A percentile compares a stretch with the other conserved stretches of the same genome.
Evolutionary conservation across 305 asterid genomes (phyloP).

Genomic region (Solanum aculeatissimum): DNA sequence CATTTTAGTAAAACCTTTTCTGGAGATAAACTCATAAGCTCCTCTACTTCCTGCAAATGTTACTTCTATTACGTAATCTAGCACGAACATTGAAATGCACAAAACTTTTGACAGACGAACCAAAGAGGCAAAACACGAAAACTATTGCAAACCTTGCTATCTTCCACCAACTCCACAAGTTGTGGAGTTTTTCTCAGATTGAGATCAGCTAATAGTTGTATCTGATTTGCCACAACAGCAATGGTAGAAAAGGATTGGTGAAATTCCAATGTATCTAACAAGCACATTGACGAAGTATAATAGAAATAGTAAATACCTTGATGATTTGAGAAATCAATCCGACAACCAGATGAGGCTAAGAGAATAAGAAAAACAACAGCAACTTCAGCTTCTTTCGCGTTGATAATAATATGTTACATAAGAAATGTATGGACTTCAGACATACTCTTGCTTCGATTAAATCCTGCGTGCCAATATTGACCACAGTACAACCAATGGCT

Average conservation of each 20-base stretch:
- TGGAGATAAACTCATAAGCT: slow-evolving; percentile 77
- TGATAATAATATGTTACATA: not conserved
- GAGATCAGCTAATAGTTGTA: slow-evolving; percentile 86
- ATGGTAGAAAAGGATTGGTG: not conserved
- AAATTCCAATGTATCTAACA: not conserved
- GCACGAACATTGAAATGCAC: not conserved
- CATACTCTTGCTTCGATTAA: slow-evolving; percentile 77
- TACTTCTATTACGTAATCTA: not conserved
- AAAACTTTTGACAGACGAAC: not conserved
- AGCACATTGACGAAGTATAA: not conserved
- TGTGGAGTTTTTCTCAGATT: slow-evolving; percentile 85
- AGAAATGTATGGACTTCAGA: not conserved
- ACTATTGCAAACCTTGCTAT: slow-evolving; percentile 49
- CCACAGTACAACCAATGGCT: slow-evolving; percentile 20
- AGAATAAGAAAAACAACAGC: not conserved
- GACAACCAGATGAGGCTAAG: slow-evolving; percentile 60
- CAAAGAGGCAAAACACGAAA: not conserved
- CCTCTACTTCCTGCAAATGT: slow-evolving; percentile 66
- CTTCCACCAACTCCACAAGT: slow-evolving; percentile 78
- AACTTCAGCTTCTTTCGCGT: not conserved
- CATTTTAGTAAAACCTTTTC: slow-evolving; percentile 79
- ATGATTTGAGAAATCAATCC: slow-evolving; percentile 80
- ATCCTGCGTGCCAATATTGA: slow-evolving; percentile 41
- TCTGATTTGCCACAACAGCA: slow-evolving; percentile 23
- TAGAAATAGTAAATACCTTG: slow-evolving; percentile 38